Base-by-base conservation (phyloP, 805 yeast species). In the Yarrowia sp. region DNA sequence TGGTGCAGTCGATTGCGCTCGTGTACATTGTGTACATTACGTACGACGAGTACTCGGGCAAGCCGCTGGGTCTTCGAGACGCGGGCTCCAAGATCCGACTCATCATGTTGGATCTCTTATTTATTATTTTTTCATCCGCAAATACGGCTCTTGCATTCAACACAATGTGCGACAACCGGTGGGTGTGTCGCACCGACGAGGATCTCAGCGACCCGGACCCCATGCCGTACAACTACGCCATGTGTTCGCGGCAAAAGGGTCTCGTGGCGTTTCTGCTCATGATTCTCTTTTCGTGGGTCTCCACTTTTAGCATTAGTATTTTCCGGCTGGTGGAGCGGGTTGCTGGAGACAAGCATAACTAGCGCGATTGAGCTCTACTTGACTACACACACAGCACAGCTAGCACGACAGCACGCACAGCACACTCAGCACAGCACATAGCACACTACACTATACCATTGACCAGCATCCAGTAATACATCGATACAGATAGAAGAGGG, bases 81-180 rank as follows among this genome's bases (percentile, higher is more conserved):
- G 96, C 98, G 0, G 79, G 84, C 66, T 90, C 89, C 24, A 95
- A 95, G 73, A 83, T 95, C 80, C 82, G 89, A 71, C 81, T 93
- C 66, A 81, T 93, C 67, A 79, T 92, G 79, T 79, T 92, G 69
- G 99, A 95, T 73, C 78, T 93, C 44, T 76, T 93, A 33, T 91
- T 95, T 75, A 90, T 95, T 67, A 92, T 93, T 22, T 90, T 92
- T 72, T 86, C 92, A 16, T 84, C 96, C 49, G 97, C 98, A 1
- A 92, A 92, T 73, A 76, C 93, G 64, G 85, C 98, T 4, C 79
- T 93, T 38, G 84, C 97, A 3, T 92, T 92, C 77, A 88, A 91
- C 73, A 86, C 97, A 0, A 78, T 92, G 61, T 89, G 79, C 72
- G 97, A 91, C 72, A 80, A 81, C 46, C 81, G 85, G 70, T 93